phyloP scores from a whole-genome alignment of 768 basidiomycete genomes.

The Termitomyces sp. region DNA sequence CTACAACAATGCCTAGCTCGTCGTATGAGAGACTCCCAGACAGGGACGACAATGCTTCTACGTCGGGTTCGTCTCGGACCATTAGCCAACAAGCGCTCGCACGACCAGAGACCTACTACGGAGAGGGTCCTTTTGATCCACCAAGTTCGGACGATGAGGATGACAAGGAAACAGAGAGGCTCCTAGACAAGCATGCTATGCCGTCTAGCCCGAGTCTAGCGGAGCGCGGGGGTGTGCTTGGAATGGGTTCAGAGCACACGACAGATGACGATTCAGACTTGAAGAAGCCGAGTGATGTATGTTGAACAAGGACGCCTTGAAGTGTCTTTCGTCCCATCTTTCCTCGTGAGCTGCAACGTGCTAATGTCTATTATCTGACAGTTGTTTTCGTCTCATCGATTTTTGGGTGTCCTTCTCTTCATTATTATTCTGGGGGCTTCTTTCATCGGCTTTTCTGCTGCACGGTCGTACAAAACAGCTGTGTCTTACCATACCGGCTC shows the following conservation, averaged over 20 bases:
- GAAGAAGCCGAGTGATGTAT: constrained; percentile 8
- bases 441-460: constrained; percentile 74
- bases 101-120: constrained; percentile 50
- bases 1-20: constrained; percentile 6
- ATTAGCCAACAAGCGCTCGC: constrained; percentile 5
- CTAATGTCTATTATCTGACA: constrained; percentile 15
- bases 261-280: constrained; percentile 4
- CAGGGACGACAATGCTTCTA: not conserved
- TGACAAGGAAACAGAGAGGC: constrained; percentile 24
- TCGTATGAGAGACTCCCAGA: constrained; percentile 13
- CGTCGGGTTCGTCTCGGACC: constrained; percentile 4
- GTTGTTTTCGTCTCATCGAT: constrained; percentile 50
- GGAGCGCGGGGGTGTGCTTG: constrained; percentile 15
- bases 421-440: constrained; percentile 51
- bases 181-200: constrained; percentile 40
- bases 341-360: not conserved
- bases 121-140: constrained; percentile 70
- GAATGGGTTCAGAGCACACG: constrained; percentile 7
- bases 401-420: constrained; percentile 58
- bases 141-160: constrained; percentile 79
- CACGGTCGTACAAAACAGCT: constrained; percentile 60
- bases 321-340: not conserved
- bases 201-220: constrained; percentile 19
- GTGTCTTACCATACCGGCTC: constrained; percentile 47
- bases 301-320: not conserved